These are phyloP conservation scores for Boletus speciosus DNA, from an alignment of 768 basidiomycete species.

Conservation along the genomic window DNA sequence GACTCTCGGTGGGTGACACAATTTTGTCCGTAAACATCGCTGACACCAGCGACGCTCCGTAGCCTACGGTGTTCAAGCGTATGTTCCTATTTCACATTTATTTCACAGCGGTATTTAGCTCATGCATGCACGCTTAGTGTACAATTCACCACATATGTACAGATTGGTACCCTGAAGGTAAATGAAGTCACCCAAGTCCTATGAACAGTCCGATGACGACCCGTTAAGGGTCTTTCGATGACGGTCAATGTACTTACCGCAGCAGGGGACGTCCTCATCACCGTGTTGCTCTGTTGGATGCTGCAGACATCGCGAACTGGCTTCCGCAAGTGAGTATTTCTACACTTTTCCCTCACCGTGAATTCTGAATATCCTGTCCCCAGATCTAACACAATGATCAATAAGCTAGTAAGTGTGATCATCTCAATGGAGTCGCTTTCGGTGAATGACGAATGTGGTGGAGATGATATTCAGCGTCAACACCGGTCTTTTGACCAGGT, in stretches of 20 bases:
- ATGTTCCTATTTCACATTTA: conserved; percentile 10
- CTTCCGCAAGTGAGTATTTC: conserved; percentile 38
- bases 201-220: background rate
- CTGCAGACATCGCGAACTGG: conserved; percentile 49
- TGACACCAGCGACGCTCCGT: background rate
- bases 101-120: background rate
- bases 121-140: conserved; percentile 33
- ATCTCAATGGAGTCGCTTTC: background rate
- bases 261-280: conserved; percentile 47
- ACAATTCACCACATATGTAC: conserved; percentile 37
- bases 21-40: background rate
- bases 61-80: conserved; percentile 39
- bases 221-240: conserved; percentile 38
- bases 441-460: background rate
- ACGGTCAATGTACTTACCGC: conserved; percentile 51
- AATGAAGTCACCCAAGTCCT: background rate
- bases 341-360: background rate
- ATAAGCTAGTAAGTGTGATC: conserved; percentile 31
- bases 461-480: conserved; percentile 52
- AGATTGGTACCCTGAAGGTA: conserved; percentile 45
- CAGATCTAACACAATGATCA: conserved; percentile 51
- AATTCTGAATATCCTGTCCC: background rate
- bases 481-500: conserved; percentile 28
- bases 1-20: conserved; percentile 29
- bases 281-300: conserved; percentile 39